These are phyloP conservation scores for Knufia fluminis DNA, from an alignment of 2,329 filamentous ascomycete species.

Conservation along the genomic window DNA sequence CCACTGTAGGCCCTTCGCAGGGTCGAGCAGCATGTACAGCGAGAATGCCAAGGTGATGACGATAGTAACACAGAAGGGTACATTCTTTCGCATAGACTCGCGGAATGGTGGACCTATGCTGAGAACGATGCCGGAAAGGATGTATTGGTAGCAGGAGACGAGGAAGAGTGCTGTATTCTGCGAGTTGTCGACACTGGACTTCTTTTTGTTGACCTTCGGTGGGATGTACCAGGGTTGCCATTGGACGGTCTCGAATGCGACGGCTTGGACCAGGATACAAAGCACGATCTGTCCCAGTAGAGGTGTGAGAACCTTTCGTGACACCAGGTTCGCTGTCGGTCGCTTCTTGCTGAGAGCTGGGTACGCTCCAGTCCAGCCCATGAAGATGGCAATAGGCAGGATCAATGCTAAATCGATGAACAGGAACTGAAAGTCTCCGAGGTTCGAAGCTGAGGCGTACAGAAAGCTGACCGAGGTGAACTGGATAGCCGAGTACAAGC, in stretches of 20 bases:
- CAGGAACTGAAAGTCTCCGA: slow-evolving; percentile 96
- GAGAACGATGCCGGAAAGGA: slow-evolving; percentile 76
- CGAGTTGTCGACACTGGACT: slow-evolving; percentile 81
- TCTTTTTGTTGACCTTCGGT: slow-evolving; percentile 64
- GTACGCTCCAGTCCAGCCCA: slow-evolving; percentile 92
- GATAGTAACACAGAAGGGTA: slow-evolving; percentile 76
- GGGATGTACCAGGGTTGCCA: slow-evolving; percentile 79
- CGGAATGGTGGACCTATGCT: slow-evolving; percentile 88
- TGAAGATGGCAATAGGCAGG: slow-evolving; percentile 92
- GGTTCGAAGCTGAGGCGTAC: slow-evolving; percentile 84
- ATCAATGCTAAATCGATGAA: slow-evolving; percentile 93
- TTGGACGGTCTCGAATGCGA: slow-evolving; percentile 65
- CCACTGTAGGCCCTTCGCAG: slow-evolving; percentile 57
- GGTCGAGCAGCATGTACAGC: slow-evolving; percentile 70
- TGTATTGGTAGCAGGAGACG: slow-evolving; percentile 89
- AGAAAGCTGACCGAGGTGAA: slow-evolving; percentile 96
- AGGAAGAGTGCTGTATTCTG: slow-evolving; percentile 90
- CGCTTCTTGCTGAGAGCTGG: slow-evolving; percentile 69
- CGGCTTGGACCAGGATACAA: slow-evolving; percentile 66
- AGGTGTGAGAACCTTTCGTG: slow-evolving; percentile 80
- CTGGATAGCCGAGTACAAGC: slow-evolving; percentile 96
- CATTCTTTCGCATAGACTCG: slow-evolving; percentile 69
- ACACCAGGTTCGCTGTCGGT: slow-evolving; percentile 85
- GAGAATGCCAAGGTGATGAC: slow-evolving; percentile 57
- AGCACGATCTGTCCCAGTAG: slow-evolving; percentile 81